Percentiles rank a stretch among this genome's conserved stretches.
Conservation (phyloP, 2,329 filamentous ascomycete species). For the Colletotrichum camelliae region DNA sequence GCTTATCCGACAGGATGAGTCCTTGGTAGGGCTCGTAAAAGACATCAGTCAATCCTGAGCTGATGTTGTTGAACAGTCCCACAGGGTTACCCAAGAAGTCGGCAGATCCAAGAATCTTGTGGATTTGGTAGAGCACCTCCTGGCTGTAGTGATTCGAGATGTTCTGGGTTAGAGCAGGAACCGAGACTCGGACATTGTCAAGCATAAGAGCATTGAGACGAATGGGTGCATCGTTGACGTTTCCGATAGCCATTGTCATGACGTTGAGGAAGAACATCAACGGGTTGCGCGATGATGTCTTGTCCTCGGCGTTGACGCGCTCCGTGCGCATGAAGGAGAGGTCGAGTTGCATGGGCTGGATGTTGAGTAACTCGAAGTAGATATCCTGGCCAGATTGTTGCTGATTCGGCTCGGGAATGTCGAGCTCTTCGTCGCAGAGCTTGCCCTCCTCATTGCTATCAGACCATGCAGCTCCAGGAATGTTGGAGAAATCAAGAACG, state of each 20-base stretch:
- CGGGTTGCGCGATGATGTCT: slow-evolving; percentile 87
- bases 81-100: slow-evolving; percentile 98
- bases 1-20: slow-evolving; percentile 92
- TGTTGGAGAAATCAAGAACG: slow-evolving; percentile 91
- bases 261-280: slow-evolving; percentile 99
- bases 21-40: slow-evolving; percentile 99
- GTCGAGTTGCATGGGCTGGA: slow-evolving; percentile 98
- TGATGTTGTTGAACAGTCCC: slow-evolving; percentile 97
- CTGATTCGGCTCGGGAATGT: slow-evolving; percentile 89
- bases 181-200: slow-evolving; percentile 92
- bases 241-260: slow-evolving; percentile 98
- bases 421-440: slow-evolving; percentile 87
- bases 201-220: slow-evolving; percentile 92
- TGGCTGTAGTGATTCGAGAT: slow-evolving; percentile 96
- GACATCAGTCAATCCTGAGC: slow-evolving; percentile 94
- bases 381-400: slow-evolving; percentile 89
- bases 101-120: slow-evolving; percentile 95
- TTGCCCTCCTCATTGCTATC: slow-evolving; percentile 79
- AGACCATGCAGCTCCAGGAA: slow-evolving; percentile 87
- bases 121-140: slow-evolving; percentile 92
- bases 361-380: slow-evolving; percentile 95
- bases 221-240: slow-evolving; percentile 97
- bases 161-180: slow-evolving; percentile 82
- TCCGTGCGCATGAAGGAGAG: slow-evolving; percentile 97
- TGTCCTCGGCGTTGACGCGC: slow-evolving; percentile 94